Percentiles rank a stretch among this genome's conserved stretches.
Conservation (phyloP, 2,329 filamentous ascomycete genomes). For the Nigrograna mackinnonii region DNA sequence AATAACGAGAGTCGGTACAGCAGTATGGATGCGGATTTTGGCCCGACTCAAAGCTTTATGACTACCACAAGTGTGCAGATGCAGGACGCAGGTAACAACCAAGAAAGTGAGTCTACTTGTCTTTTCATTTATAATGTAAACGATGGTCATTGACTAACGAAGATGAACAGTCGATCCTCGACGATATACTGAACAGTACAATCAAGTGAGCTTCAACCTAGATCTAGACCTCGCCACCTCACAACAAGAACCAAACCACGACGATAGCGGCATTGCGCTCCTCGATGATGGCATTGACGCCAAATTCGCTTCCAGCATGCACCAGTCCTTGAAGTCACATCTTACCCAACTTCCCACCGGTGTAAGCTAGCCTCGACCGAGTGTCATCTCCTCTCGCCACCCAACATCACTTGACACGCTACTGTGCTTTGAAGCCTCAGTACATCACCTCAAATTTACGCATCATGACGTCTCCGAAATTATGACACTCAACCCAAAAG, state of each 20-base stretch:
- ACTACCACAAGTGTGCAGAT: constrained; percentile 22
- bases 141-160: constrained; percentile 38
- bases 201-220: constrained; percentile 36
- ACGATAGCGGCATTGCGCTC: constrained; percentile 39
- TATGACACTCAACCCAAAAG: constrained; percentile 30
- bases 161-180: constrained; percentile 37
- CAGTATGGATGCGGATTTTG: constrained; percentile 42
- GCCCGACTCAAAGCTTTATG: constrained; percentile 36
- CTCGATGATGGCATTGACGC: constrained; percentile 39
- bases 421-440: background rate
- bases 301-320: constrained; percentile 31
- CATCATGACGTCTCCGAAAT: constrained; percentile 34
- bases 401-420: background rate
- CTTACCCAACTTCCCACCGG: constrained; percentile 23
- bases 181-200: constrained; percentile 35
- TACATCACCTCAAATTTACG: constrained; percentile 14
- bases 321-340: constrained; percentile 18
- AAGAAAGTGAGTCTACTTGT: constrained; percentile 32
- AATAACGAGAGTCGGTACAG: constrained; percentile 43
- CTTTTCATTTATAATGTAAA: constrained; percentile 6
- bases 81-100: constrained; percentile 22
- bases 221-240: constrained; percentile 33
- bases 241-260: constrained; percentile 34
- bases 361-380: constrained; percentile 4
- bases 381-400: background rate